Evolutionary conservation across 805 yeast genomes (phyloP), one percentile per base, ranked within the genome.

Genomic region (Tetrapisispora phaffii): DNA sequence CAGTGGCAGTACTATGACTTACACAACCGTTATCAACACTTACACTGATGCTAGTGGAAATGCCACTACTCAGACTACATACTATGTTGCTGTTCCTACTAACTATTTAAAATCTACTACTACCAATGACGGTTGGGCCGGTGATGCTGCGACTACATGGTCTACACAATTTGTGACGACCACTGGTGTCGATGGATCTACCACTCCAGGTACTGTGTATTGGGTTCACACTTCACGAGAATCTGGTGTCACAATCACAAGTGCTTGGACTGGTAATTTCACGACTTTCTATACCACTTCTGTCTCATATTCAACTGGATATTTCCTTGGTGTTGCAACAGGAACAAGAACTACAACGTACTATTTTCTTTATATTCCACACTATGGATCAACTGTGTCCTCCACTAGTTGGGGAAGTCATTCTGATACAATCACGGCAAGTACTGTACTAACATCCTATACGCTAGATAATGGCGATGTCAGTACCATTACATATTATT

Each of bases 401-500:
- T n/a, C n/a, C n/a, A 35, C 19, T 21, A 28, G 5, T n/a, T 21
- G 13, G 7, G 9, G 28, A 7, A 19, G 28, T 21, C 4, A 5
- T 4, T 21, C 39, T 9, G 12, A 16, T 6, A 35, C 39, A n/a
- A n/a, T n/a, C n/a, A n/a, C n/a, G n/a, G n/a, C n/a, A n/a, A n/a
- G n/a, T n/a, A n/a, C n/a, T n/a, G n/a, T n/a, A n/a, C n/a, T n/a
- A n/a, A n/a, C n/a, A n/a, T n/a, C n/a, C n/a, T n/a, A n/a, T n/a
- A n/a, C n/a, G n/a, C n/a, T n/a, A n/a, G n/a, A n/a, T n/a, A n/a
- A n/a, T n/a, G n/a, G n/a, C n/a, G n/a, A n/a, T n/a, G 32, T 33
- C 3, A 49, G 47, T 17, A 47, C 46, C 22, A 35, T 43, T 34
- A 51, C 54, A 1, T 34, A 45, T 17, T 50, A 44, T 32, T 39